phyloP scores from a whole-genome alignment of 2,329 filamentous ascomycete species.

The Colletotrichum liaoningense region DNA sequence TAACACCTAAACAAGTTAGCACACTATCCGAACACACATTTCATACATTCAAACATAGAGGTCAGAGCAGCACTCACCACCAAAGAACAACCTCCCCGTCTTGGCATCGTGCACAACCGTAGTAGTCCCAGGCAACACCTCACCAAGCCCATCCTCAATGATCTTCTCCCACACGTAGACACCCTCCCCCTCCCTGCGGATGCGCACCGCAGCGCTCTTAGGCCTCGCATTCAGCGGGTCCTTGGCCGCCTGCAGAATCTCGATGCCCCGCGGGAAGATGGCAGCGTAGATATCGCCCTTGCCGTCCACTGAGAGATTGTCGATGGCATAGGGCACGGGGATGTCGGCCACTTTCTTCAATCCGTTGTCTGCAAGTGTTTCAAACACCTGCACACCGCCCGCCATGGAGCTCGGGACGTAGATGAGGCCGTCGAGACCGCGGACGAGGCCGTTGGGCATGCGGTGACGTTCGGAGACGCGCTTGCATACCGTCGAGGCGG shows the following conservation, averaged over 20 bases:
- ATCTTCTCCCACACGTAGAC: slow-evolving; percentile 41
- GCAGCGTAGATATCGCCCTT: slow-evolving; percentile 42
- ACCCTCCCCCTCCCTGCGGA: slow-evolving; percentile 34
- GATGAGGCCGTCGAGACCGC: slow-evolving; percentile 40
- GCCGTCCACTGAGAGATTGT: slow-evolving; percentile 42
- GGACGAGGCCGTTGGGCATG: slow-evolving; percentile 47
- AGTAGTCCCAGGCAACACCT: slow-evolving; percentile 41
- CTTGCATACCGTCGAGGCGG: slow-evolving; percentile 36
- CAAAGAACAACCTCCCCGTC: slow-evolving; percentile 43
- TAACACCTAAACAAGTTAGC: slow-evolving; percentile 33
- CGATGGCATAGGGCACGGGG: slow-evolving; percentile 38
- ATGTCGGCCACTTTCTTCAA: slow-evolving; percentile 37
- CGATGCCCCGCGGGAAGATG: slow-evolving; percentile 37
- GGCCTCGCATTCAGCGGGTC: slow-evolving; percentile 37
- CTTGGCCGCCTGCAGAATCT: slow-evolving; percentile 30
- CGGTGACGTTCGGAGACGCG: slow-evolving; percentile 37
- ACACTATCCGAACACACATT: no score
- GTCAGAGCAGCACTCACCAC: slow-evolving; percentile 36
- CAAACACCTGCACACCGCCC: slow-evolving; percentile 39
- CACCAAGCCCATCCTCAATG: slow-evolving; percentile 41
- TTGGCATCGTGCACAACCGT: slow-evolving; percentile 42
- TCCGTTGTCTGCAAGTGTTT: background rate
- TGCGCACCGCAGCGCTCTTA: slow-evolving; percentile 38
- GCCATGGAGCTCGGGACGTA: slow-evolving; percentile 45
- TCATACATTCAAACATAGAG: no score